Conservation (phyloP, 192 early-diverging fungal genomes). For the Linnemannia exigua region DNA sequence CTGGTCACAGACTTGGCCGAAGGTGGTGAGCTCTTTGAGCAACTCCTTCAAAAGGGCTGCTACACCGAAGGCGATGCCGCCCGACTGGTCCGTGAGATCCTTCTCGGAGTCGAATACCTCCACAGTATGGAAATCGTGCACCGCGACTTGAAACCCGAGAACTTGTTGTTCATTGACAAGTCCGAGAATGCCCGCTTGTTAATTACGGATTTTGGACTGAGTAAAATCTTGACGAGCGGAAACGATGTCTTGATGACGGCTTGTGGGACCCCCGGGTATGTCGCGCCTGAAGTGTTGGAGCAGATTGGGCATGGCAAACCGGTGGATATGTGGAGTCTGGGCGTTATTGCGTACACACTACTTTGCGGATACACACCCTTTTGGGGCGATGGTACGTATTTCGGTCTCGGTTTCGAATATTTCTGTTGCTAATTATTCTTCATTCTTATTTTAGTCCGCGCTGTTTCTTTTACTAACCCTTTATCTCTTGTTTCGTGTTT, state of each 20-base stretch:
- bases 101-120: slow-evolving; percentile 89
- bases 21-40: slow-evolving; percentile 92
- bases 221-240: slow-evolving; percentile 77
- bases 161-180: slow-evolving; percentile 80
- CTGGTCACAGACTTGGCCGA: slow-evolving; percentile 81
- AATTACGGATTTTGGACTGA: slow-evolving; percentile 93
- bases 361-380: slow-evolving; percentile 87
- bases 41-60: slow-evolving; percentile 78
- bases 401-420: not conserved
- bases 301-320: slow-evolving; percentile 92
- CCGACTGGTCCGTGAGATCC: slow-evolving; percentile 78
- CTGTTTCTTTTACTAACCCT: slow-evolving; percentile 11
- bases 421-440: slow-evolving; percentile 3
- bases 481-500: not conserved
- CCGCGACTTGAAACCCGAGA: slow-evolving; percentile 89
- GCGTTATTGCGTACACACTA: slow-evolving; percentile 91
- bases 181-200: slow-evolving; percentile 74
- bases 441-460: slow-evolving; percentile 51
- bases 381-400: slow-evolving; percentile 59
- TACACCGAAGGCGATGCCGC: slow-evolving; percentile 90
- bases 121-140: slow-evolving; percentile 92
- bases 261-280: slow-evolving; percentile 93
- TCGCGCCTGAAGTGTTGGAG: slow-evolving; percentile 87
- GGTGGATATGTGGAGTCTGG: slow-evolving; percentile 96
- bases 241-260: slow-evolving; percentile 88